Percentiles rank a stretch among this genome's conserved stretches.
Conservation (phyloP, 2,329 filamentous ascomycete genomes). For the Scedosporium boydii region DNA sequence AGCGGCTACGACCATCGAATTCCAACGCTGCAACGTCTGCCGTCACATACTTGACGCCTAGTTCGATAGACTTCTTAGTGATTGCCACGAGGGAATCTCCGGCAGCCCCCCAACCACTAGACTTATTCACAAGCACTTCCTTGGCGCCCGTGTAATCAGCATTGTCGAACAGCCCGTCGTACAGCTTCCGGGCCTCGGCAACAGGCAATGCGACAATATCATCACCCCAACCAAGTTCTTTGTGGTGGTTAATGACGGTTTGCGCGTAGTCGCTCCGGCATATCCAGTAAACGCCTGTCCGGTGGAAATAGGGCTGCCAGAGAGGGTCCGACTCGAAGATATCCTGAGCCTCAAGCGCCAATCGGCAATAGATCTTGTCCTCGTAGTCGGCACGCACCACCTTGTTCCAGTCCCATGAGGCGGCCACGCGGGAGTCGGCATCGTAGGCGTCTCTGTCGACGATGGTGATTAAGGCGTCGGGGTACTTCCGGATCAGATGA, state of each 20-base stretch:
- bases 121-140: constrained; percentile 51
- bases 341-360: constrained; percentile 57
- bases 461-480: constrained; percentile 41
- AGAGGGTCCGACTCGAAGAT: constrained; percentile 49
- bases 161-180: constrained; percentile 48
- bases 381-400: constrained; percentile 61
- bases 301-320: constrained; percentile 47
- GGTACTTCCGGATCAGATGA: constrained; percentile 43
- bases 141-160: constrained; percentile 50
- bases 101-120: constrained; percentile 55
- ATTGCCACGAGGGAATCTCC: constrained; percentile 46
- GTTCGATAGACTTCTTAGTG: constrained; percentile 38
- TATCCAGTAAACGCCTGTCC: constrained; percentile 50
- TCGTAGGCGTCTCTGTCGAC: constrained; percentile 47
- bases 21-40: constrained; percentile 38
- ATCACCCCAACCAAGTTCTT: constrained; percentile 27
- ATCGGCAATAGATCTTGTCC: constrained; percentile 51
- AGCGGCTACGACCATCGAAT: constrained; percentile 33
- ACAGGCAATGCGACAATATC: constrained; percentile 34
- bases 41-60: constrained; percentile 50
- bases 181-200: constrained; percentile 37
- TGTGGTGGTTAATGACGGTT: constrained; percentile 44
- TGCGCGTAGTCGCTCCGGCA: constrained; percentile 39
- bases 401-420: constrained; percentile 67
- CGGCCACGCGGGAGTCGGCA: constrained; percentile 39